Conservation (phyloP, 2,329 filamentous ascomycete genomes). For the Aspergillus persii region DNA sequence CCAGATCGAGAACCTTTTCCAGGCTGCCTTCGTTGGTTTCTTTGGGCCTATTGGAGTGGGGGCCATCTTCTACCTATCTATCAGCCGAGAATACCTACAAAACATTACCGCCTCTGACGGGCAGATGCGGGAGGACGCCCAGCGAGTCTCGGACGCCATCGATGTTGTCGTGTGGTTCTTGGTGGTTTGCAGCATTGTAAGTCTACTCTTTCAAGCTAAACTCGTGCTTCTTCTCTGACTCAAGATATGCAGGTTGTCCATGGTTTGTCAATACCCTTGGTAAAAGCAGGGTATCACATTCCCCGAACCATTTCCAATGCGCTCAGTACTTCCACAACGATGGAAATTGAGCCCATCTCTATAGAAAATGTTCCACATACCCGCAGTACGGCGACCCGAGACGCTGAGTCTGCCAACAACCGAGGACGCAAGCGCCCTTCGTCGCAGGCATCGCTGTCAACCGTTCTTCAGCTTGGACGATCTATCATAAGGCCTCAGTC, state of each 20-base stretch:
- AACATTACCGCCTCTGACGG: constrained; percentile 57
- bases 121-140: constrained; percentile 63
- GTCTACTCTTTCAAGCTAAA: background rate
- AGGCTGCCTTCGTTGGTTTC: constrained; percentile 85
- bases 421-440: constrained; percentile 27
- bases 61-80: constrained; percentile 84
- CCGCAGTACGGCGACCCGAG: constrained; percentile 35
- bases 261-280: constrained; percentile 74
- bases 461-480: constrained; percentile 28
- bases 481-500: constrained; percentile 22
- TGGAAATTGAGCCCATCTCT: constrained; percentile 29
- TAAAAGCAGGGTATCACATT: constrained; percentile 48
- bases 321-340: constrained; percentile 41
- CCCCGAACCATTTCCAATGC: constrained; percentile 46
- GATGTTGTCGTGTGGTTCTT: constrained; percentile 82
- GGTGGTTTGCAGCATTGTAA: constrained; percentile 74
- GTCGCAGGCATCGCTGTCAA: constrained; percentile 15
- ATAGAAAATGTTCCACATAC: constrained; percentile 27
- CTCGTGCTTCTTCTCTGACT: background rate
- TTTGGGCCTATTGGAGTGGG: constrained; percentile 91
- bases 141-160: constrained; percentile 63
- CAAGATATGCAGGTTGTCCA: constrained; percentile 63
- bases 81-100: constrained; percentile 71
- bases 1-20: constrained; percentile 71
- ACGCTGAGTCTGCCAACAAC: constrained; percentile 12